Base-by-base conservation (phyloP, 2,329 filamentous ascomycete genomes). In the Zymoseptoria tritici region DNA sequence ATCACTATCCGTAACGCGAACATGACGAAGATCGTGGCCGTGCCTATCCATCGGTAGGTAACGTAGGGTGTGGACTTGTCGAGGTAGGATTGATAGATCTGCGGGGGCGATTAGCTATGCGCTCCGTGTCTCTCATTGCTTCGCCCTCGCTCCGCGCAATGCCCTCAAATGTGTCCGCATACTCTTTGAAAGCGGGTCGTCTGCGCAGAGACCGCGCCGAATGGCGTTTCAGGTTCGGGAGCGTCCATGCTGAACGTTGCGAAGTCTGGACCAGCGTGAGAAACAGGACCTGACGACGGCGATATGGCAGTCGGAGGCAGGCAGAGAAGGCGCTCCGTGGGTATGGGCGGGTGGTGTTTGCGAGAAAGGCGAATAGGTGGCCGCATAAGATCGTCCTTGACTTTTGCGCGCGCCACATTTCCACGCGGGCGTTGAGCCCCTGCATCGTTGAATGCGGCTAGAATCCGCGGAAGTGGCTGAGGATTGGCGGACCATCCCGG, bases 81-180 rank as follows among this genome's bases (percentile, higher is more conserved):
- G 67, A 99, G 86, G 65, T 94, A 90, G 59, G 90, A 83, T 86
- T 99, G 94, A 75, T 96, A 97, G 80, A 91, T 84, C 91, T 97
- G 76, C 31, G 19, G 20, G 54, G 19, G 42, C 36, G 36, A 13
- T 54, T 31, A 26, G n/a, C 26, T 24, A 13, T n/a, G 36, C n/a
- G 36, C 54, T 13, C 26, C n/a, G n/a, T 36, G n/a, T 19, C 13
- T 52, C 20, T 31, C 36, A 52, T 42, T 9, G 5, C 26, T 53
- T 16, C 36, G 6, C 7, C 13, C 16, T 4, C 13, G 11, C 16
- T n/a, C 13, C 2, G 13, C 36, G 36, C 36, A 46, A 46, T n/a
- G 36, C 4, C 36, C 4, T 51, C 16, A 24, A 29, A 51, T 46
- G 49, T 53, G 9, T 20, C 24, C 9, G 60, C 85, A 69, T 78